Evolutionary conservation across 108 stramenopile species (phyloP).

Genomic region (Aureococcus anophagefferens): DNA sequence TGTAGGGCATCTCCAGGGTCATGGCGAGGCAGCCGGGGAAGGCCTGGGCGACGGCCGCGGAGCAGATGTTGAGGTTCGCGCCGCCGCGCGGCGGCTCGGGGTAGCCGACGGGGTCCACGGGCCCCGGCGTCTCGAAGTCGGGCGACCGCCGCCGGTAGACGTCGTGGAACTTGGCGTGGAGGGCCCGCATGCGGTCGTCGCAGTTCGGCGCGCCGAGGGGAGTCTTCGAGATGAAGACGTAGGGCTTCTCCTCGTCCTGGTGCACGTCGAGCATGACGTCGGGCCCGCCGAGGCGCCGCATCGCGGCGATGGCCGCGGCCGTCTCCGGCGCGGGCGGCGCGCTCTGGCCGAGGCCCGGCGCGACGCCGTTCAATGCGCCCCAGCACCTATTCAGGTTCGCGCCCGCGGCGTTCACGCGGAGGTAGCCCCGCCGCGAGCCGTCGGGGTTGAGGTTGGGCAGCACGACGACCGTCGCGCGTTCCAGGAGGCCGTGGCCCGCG

Average conservation of each 20-base stretch:
- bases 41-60: neutral
- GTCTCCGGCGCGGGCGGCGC: neutral
- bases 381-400: no score
- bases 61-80: neutral
- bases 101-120: neutral
- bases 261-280: neutral
- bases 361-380: no score
- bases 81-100: neutral
- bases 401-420: no score
- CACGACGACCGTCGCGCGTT: no score
- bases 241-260: conserved; percentile 2
- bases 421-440: no score
- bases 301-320: neutral
- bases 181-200: no score
- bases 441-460: no score
- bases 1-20: no score
- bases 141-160: no score
- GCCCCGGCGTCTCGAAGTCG: no score
- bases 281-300: neutral
- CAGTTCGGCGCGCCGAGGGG: neutral
- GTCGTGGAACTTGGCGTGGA: no score
- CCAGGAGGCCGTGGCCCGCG: no score
- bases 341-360: neutral
- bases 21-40: neutral
- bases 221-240: conserved; percentile 1